Base-by-base conservation (phyloP, 768 basidiomycete genomes). In the Cubamyces lactineus region DNA sequence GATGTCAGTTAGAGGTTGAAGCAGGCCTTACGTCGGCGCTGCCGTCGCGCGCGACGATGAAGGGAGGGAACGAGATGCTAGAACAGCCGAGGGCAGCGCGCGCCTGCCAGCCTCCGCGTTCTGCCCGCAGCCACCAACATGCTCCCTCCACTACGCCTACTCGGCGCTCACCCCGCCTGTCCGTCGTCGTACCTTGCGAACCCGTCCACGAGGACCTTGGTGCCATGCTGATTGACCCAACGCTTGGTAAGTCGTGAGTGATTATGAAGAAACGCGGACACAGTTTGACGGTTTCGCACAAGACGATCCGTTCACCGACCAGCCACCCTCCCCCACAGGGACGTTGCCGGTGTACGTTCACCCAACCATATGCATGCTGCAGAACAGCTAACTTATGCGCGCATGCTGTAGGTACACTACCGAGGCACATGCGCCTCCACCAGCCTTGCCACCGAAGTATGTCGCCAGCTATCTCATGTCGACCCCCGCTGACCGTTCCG, bases 361-460 rank as follows among this genome's bases (percentile, higher is more conserved):
- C 17, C 7, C 5, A 5, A 16, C 24, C 13, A 24, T 15, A 13
- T 16, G 13, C 13, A 15, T 26, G 13, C 16, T 13, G 5, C 5
- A 16, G 16, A 16, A n/a, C n/a, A n/a, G 5, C 17, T 49, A 8
- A 49, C 3, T 13, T 15, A 28, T 17, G 24, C 26, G 21, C 21
- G n/a, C 7, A 13, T 19, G 13, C 9, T 15, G 9, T 45, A 65
- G 62, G 39, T 67, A 67, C 54, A 26, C 30, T 1, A 42, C 48
- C 5, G 43, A 57, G 7, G 21, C 34, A 1, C 24, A 52, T 28
- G 24, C 41, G 17, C 50, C 39, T 2, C 53, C 51, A 17, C 61
- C 60, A 15, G 48, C 42, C 39, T 45, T 57, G 0, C 65, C 65
- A 17, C 62, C 65, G 4, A 62, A 55, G 65, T 66, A 62, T 53